Base-by-base conservation (phyloP, 352 stramenopile species). In the Phytophthora fragariae region DNA sequence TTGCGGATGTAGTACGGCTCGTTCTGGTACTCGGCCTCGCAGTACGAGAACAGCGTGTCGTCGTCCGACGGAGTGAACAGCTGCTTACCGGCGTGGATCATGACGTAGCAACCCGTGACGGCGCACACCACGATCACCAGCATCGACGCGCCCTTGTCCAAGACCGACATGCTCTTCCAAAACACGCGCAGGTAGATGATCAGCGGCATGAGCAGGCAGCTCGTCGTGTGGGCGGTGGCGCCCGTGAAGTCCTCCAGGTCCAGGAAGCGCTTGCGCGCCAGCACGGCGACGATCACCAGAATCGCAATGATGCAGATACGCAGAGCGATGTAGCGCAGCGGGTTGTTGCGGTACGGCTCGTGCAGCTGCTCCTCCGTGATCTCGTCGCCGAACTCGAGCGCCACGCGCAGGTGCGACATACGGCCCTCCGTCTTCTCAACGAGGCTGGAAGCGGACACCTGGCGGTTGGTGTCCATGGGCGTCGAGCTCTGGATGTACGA, bases 11-110 rank as follows among this genome's bases (percentile, higher is more conserved):
- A 90, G 72, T 88, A 92, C 35, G 79, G 54, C 27, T 74, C 55
- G 61, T 81, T 39, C 70, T 88, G 73, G 69, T 73, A 85, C 68
- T 86, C 72, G 8, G 71, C 71, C 15, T 80, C 54, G 71, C 85
- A 92, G 75, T 88, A 92, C 31, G 78, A 76, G 72, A 92, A 92
- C 29, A 72, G 57, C 12, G 71, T 71, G 14, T 77, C 60, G 21
- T 83, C 74, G 19, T 73, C 55, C 29, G 59, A 64, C 15, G 84
- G 82, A 29, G 72, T 79, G 65, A 89, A 87, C 19, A 90, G 73
- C 49, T 80, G 65, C 77, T 89, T 77, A 69, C 82, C 82, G 17
- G 80, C 75, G 57, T 75, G 76, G 77, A 83, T 83, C 61, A 81
- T 79, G 11, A 88, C 81, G 68, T 90, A 92, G 58, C 72, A 75